Evolutionary conservation across 2,329 filamentous ascomycete genomes (phyloP).

Genomic region (Cercospora janseana): DNA sequence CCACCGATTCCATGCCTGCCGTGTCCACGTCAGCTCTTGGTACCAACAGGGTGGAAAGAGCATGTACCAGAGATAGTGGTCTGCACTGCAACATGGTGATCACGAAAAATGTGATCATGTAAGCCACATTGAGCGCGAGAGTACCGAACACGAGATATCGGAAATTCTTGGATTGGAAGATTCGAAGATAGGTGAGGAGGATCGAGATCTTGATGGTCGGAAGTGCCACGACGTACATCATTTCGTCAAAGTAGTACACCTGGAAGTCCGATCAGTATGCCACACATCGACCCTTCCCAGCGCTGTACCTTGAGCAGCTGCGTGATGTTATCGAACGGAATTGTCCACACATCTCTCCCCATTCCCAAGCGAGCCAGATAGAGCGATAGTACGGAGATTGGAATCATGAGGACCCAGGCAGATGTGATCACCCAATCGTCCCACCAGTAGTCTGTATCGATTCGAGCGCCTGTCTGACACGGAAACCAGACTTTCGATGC

Average conservation of each 20-base stretch:
- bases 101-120: constrained; percentile 9
- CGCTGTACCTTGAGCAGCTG: constrained; percentile 13
- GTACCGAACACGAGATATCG: constrained; percentile 4
- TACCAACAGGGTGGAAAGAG: background rate
- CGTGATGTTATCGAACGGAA: constrained; percentile 21
- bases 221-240: constrained; percentile 15
- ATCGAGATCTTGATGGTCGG: constrained; percentile 14
- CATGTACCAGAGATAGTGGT: constrained; percentile 10
- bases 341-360: constrained; percentile 22
- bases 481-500: constrained; percentile 12
- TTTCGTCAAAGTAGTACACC: constrained; percentile 21
- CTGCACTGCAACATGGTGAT: constrained; percentile 12
- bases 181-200: constrained; percentile 14
- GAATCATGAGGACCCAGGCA: constrained; percentile 19
- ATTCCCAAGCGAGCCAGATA: constrained; percentile 13
- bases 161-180: constrained; percentile 11
- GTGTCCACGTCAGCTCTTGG: background rate
- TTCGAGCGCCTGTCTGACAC: constrained; percentile 15
- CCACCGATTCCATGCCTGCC: constrained; percentile 17
- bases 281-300: background rate
- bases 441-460: constrained; percentile 22
- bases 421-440: constrained; percentile 20
- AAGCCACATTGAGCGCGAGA: constrained; percentile 9
- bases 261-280: background rate
- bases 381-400: constrained; percentile 13